These are phyloP conservation scores for Boletus insuetus DNA, from an alignment of 768 basidiomycete genomes.

Conservation along the genomic window DNA sequence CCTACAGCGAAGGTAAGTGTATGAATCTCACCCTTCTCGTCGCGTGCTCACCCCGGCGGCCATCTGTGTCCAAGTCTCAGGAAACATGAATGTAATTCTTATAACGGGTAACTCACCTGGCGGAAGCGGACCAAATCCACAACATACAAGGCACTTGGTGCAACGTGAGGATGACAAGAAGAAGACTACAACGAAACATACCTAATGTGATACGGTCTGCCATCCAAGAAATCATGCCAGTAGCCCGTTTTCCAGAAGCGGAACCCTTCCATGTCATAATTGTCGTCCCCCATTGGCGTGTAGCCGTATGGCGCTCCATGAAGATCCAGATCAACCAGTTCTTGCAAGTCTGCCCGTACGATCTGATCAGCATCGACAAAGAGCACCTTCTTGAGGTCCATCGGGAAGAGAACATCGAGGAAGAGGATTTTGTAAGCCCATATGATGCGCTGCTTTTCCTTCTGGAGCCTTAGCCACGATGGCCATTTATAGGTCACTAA, in stretches of 20 bases:
- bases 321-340: slow-evolving; percentile 90
- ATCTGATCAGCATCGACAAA: slow-evolving; percentile 99
- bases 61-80: slow-evolving; percentile 32
- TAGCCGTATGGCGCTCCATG: slow-evolving; percentile 94
- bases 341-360: slow-evolving; percentile 92
- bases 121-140: slow-evolving; percentile 95
- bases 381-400: slow-evolving; percentile 98
- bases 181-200: slow-evolving; percentile 31
- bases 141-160: slow-evolving; percentile 86
- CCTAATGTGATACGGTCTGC: slow-evolving; percentile 94
- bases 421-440: slow-evolving; percentile 99
- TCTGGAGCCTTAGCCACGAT: slow-evolving; percentile 94
- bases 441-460: slow-evolving; percentile 96
- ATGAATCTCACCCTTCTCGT: neutral
- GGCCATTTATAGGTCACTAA: slow-evolving; percentile 99
- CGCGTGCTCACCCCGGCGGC: slow-evolving; percentile 52
- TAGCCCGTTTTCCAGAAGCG: slow-evolving; percentile 99
- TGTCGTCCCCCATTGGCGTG: slow-evolving; percentile 97
- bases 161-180: slow-evolving; percentile 6
- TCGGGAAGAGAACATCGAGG: slow-evolving; percentile 97
- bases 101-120: slow-evolving; percentile 48
- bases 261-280: slow-evolving; percentile 94
- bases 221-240: slow-evolving; percentile 85
- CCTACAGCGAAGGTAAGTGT: slow-evolving; percentile 40
- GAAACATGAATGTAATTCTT: neutral